Conservation (phyloP, 495 filamentous ascomycete genomes). For the Podospora sp. region DNA sequence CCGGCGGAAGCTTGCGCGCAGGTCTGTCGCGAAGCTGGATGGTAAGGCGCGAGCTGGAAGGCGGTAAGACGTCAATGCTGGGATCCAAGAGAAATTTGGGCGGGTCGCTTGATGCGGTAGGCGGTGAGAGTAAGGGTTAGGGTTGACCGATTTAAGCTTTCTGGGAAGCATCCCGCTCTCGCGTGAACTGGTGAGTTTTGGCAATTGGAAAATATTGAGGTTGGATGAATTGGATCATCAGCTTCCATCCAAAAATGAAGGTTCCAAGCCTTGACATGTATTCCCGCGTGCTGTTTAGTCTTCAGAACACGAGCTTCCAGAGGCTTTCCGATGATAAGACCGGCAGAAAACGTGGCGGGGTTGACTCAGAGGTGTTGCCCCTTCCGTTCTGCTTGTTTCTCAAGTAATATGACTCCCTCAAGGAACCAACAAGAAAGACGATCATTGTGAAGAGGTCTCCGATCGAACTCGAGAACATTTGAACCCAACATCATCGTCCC, state of each 20-base stretch:
- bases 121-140: slow-evolving; percentile 4
- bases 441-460: too few relatives aligned
- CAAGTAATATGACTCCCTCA: too few relatives aligned
- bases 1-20: not conserved
- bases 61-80: not conserved
- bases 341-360: slow-evolving; percentile 20
- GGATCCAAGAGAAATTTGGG: not conserved
- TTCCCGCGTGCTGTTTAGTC: too few relatives aligned
- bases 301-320: not conserved
- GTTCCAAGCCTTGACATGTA: too few relatives aligned
- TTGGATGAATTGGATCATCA: too few relatives aligned
- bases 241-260: too few relatives aligned
- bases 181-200: not conserved
- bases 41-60: not conserved
- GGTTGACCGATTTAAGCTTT: not conserved
- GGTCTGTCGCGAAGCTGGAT: slow-evolving; percentile 3
- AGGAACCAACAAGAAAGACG: too few relatives aligned
- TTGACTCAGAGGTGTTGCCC: slow-evolving; percentile 6
- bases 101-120: not conserved
- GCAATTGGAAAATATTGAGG: not conserved
- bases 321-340: not conserved
- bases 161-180: not conserved
- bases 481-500: too few relatives aligned
- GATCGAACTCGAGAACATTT: not conserved
- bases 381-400: not conserved